Evolutionary conservation across 78 protist species (phyloP), one percentile per base, ranked within the genome.

Genomic region (Emiliania huxleyi): DNA sequence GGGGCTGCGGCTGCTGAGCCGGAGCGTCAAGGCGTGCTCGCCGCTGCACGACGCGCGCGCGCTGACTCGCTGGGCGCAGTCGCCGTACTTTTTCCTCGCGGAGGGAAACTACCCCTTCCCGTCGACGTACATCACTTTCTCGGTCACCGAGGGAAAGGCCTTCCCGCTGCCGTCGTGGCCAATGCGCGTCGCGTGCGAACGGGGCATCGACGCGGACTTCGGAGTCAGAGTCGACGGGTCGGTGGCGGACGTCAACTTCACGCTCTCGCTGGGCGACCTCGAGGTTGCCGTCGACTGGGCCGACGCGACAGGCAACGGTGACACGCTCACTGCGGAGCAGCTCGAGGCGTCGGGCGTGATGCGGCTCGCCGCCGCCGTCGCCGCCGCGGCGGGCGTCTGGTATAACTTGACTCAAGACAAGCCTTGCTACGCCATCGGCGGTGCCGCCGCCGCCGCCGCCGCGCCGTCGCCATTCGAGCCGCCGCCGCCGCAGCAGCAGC

Each of bases 341-440:
- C 46, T 89, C 79, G 23, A 1, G 35, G 25, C 12, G 35, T 89
- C 91, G 56, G 75, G 69, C 21, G 87, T 91, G 22, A 2, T 91
- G 38, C 90, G 5, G n/a, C n/a, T 91, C 26, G 88, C 52, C 33
- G 21, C 46, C 23, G 88, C 91, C 40, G 52, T 91, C 44, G 52
- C 93, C 6, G 88, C 43, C 44, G 88, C 93, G 79, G 93, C 93
- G n/a, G 71, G 90, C 25, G 93, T 91, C 48, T 81, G 87, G 87
- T 55, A 81, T 87, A 91, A 81, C 75, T 18, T 91, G 69, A 91
- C 91, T 3, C 6, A 26, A 29, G 45, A 45, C 49, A 25, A 22
- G 45, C 5, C 71, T 1, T 75, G 93, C 45, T 73, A 71, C 44
- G n/a, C n/a, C n/a, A n/a, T n/a, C n/a, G n/a, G n/a, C n/a, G n/a